Evolutionary conservation across 768 basidiomycete genomes (phyloP).

Genomic region (Mycena leptocephala): DNA sequence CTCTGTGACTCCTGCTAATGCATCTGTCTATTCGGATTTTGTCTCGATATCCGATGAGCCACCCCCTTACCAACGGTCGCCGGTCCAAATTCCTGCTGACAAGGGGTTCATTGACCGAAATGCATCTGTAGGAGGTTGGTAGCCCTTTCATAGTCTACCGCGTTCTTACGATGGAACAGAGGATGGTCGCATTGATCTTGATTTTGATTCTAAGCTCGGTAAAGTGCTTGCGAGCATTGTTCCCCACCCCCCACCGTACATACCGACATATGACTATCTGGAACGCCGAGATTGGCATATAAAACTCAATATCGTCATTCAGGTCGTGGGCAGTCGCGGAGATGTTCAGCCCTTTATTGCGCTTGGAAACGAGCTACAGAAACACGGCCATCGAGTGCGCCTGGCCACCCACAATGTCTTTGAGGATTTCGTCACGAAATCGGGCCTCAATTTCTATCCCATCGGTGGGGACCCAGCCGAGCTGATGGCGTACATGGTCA

Average conservation of each 20-base stretch:
- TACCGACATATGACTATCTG: not conserved
- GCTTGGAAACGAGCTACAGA: constrained; percentile 53
- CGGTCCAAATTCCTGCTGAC: not conserved
- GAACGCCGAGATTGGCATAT: constrained; percentile 27
- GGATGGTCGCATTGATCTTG: constrained; percentile 30
- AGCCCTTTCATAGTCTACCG: not conserved
- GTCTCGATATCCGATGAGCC: too few relatives aligned
- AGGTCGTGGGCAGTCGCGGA: constrained; percentile 45
- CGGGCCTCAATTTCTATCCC: constrained; percentile 59
- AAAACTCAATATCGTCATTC: constrained; percentile 37
- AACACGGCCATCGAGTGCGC: constrained; percentile 59
- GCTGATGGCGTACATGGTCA: constrained; percentile 68
- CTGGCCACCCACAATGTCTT: constrained; percentile 64
- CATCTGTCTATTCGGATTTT: too few relatives aligned
- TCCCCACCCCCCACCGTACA: constrained; percentile 15
- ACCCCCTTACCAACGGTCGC: too few relatives aligned
- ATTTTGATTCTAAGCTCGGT: constrained; percentile 29
- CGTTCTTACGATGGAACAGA: not conserved
- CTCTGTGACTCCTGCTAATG: too few relatives aligned
- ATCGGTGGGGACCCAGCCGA: constrained; percentile 63
- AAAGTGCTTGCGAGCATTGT: constrained; percentile 20
- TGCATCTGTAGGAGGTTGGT: constrained; percentile 20
- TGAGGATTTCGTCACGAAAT: constrained; percentile 53
- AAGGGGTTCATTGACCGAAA: not conserved
- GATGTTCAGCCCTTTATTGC: constrained; percentile 67